phyloP scores from a whole-genome alignment of 2,329 filamentous ascomycete species.

The Chaetothyriales sp. region DNA sequence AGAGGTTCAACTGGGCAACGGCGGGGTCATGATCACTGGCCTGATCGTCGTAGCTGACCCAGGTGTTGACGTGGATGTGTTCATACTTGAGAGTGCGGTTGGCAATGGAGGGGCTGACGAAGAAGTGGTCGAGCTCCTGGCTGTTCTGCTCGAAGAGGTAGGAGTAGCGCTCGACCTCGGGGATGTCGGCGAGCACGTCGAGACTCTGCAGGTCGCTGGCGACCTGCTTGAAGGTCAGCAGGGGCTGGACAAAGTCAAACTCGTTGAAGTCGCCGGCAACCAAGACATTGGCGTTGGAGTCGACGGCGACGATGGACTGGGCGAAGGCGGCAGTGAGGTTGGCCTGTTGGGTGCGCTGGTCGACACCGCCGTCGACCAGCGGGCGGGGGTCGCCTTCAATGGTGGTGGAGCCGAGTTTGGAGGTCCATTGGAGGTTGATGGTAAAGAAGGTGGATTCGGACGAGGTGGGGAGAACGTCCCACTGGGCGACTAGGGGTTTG shows the following conservation, averaged over 20 bases:
- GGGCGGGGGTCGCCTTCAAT: conserved; percentile 53
- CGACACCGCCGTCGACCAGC: conserved; percentile 52
- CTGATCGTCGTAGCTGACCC: conserved; percentile 43
- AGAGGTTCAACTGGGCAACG: conserved; percentile 51
- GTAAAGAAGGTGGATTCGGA: conserved; percentile 51
- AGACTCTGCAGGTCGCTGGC: conserved; percentile 45
- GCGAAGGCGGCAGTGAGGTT: conserved; percentile 48
- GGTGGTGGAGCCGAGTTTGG: conserved; percentile 52
- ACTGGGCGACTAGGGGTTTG: conserved; percentile 55
- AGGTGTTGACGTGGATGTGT: conserved; percentile 60
- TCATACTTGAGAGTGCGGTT: conserved; percentile 34
- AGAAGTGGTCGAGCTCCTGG: conserved; percentile 59
- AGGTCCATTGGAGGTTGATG: conserved; percentile 55
- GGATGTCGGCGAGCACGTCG: conserved; percentile 44
- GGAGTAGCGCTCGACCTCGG: conserved; percentile 50
- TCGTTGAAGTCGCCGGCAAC: conserved; percentile 60
- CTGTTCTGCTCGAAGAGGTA: conserved; percentile 58
- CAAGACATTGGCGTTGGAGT: conserved; percentile 46
- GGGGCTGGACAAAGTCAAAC: conserved; percentile 49
- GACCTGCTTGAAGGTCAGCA: conserved; percentile 39
- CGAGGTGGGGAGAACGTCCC: conserved; percentile 40
- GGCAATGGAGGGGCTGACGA: conserved; percentile 42
- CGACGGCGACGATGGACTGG: conserved; percentile 41
- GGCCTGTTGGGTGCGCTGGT: conserved; percentile 43
- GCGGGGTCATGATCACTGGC: conserved; percentile 58